A percentile compares a stretch with the other conserved stretches of the same genome.
Conservation (phyloP, 2,329 filamentous ascomycete species). For the Aspergillus sp. region DNA sequence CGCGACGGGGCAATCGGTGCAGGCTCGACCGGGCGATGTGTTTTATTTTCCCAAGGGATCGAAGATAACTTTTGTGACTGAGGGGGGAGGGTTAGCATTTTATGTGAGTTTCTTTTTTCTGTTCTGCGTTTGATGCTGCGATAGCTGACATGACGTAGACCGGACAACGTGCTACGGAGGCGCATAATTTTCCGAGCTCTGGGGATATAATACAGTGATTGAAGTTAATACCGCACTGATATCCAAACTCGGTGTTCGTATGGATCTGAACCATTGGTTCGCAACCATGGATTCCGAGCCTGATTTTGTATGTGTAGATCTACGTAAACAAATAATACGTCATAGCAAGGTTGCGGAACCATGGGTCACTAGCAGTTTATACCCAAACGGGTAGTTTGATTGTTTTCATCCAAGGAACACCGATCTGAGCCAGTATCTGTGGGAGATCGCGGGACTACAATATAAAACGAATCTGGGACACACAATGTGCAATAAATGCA, state of each 20-base stretch:
- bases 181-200: constrained; percentile 7
- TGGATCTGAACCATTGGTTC: no score
- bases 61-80: constrained; percentile 60
- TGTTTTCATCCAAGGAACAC: constrained; percentile 4
- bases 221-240: no score
- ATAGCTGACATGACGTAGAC: constrained; percentile 16
- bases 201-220: no score
- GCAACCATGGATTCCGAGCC: no score
- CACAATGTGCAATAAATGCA: no score
- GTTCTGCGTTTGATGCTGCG: constrained; percentile 1
- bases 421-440: not conserved
- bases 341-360: constrained; percentile 1
- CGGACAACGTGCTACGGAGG: constrained; percentile 23
- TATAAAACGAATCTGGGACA: no score
- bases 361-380: constrained; percentile 11
- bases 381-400: constrained; percentile 19
- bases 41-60: constrained; percentile 62
- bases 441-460: not conserved
- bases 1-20: constrained; percentile 53
- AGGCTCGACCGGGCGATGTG: constrained; percentile 57
- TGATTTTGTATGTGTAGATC: not conserved
- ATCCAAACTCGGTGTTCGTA: no score
- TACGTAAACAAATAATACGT: not conserved
- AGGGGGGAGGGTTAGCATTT: constrained; percentile 56
- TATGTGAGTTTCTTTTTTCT: constrained; percentile 33